Conservation (phyloP, 1,284 basidiomycete species). For the Puccinia triticina region DNA sequence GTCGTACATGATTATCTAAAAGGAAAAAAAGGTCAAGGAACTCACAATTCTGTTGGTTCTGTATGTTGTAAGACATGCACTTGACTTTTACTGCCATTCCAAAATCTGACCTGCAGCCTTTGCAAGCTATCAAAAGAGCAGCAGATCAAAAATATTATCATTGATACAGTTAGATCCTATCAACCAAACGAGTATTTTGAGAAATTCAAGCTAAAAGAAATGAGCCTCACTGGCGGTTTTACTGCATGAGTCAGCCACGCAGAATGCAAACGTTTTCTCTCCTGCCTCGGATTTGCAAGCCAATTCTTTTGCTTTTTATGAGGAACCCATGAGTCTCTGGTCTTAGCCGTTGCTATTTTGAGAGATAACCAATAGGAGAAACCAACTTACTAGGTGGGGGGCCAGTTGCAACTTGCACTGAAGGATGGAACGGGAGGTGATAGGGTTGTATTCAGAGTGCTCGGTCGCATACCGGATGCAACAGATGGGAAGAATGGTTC, state of each 20-base stretch:
- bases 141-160: background rate
- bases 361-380: background rate
- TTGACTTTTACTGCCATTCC: conserved; percentile 23
- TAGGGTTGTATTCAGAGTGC: background rate
- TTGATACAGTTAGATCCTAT: background rate
- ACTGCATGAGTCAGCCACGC: conserved; percentile 15
- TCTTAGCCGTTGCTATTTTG: background rate
- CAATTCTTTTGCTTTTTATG: conserved; percentile 23
- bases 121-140: conserved; percentile 21
- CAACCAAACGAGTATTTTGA: background rate
- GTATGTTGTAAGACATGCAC: conserved; percentile 34
- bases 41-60: conserved; percentile 32
- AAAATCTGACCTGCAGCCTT: conserved; percentile 25
- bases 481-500: background rate
- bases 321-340: background rate
- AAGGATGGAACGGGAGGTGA: background rate
- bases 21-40: background rate
- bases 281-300: conserved; percentile 13
- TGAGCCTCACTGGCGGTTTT: conserved; percentile 25
- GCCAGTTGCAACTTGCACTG: conserved; percentile 7
- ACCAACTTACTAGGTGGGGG: conserved; percentile 21
- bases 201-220: background rate
- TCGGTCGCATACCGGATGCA: background rate
- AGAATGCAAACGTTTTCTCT: conserved; percentile 27
- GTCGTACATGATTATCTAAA: background rate